Percentiles rank a stretch among this genome's conserved stretches.
Conservation (phyloP, 441 rosid species). For the Populus hybrid region DNA sequence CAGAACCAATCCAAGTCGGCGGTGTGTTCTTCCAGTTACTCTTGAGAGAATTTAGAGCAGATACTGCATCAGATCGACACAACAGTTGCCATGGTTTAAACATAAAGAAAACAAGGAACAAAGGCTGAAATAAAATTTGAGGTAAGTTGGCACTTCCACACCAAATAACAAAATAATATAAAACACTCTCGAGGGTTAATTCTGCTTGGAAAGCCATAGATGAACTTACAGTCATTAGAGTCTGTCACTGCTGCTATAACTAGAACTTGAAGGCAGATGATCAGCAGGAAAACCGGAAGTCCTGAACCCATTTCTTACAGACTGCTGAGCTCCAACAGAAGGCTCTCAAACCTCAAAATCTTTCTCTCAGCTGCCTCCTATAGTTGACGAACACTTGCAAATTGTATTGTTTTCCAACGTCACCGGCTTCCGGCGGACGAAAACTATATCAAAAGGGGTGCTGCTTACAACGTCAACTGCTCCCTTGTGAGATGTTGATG, state of each 20-base stretch:
- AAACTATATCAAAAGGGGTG: too few species aligned
- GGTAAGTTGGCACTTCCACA: neutral
- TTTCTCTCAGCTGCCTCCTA: too few species aligned
- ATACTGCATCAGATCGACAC: conserved; percentile 30
- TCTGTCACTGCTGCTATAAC: conserved; percentile 2
- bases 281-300: conserved; percentile 6
- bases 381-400: too few species aligned
- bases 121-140: neutral
- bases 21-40: conserved; percentile 41
- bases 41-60: conserved; percentile 35
- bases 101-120: neutral
- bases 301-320: neutral
- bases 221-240: neutral
- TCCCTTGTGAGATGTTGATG: too few species aligned
- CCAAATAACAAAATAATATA: neutral
- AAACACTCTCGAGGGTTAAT: neutral
- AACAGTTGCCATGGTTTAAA: neutral
- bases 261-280: neutral
- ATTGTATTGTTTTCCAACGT: too few species aligned
- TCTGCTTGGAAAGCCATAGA: neutral
- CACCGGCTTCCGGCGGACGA: too few species aligned
- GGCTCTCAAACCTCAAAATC: too few species aligned
- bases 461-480: too few species aligned
- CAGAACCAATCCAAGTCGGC: conserved; percentile 51
- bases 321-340: too few species aligned